Percentiles rank a stretch among this genome's conserved stretches.
phyloP scores from a whole-genome alignment of 176 grass and related monocot genomes.

The Carex parvula region DNA sequence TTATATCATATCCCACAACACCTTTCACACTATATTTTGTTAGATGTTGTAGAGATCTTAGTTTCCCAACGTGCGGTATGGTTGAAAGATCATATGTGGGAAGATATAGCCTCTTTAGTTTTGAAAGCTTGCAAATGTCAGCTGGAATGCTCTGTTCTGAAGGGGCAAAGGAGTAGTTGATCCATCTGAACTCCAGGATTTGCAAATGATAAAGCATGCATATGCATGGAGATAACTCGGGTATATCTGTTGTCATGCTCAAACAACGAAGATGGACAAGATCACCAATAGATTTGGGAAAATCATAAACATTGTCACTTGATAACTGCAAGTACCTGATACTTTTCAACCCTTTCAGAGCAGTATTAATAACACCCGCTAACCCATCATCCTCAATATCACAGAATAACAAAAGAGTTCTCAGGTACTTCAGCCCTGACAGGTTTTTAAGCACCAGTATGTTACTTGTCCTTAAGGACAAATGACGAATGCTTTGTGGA shows the following conservation, averaged over 20 bases:
- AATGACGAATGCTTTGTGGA: slow-evolving; percentile 19
- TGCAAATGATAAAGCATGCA: slow-evolving; percentile 31
- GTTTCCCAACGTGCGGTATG: slow-evolving; percentile 14
- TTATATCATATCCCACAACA: slow-evolving; percentile 24
- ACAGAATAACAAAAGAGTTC: slow-evolving; percentile 18
- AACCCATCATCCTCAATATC: slow-evolving; percentile 17
- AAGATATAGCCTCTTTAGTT: slow-evolving; percentile 5
- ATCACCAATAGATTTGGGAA: slow-evolving; percentile 19
- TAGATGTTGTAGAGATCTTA: slow-evolving; percentile 32
- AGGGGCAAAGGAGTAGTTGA: too few relatives aligned
- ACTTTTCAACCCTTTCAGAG: slow-evolving; percentile 6
- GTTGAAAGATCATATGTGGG: neutral
- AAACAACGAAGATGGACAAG: slow-evolving; percentile 29
- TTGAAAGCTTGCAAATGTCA: slow-evolving; percentile 28
- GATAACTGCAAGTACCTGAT: neutral
- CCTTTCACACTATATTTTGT: neutral
- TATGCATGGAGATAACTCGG: neutral
- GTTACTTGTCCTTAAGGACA: neutral
- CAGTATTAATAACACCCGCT: neutral
- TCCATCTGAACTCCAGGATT: neutral
- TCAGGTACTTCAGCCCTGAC: slow-evolving; percentile 9
- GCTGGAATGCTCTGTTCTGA: neutral
- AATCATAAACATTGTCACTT: neutral
- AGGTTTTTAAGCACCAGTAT: neutral
- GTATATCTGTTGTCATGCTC: neutral